Percentiles rank a stretch among this genome's conserved stretches.
Evolutionary conservation across 345 rosid species (phyloP).

Genomic region (Citrus inodora): DNA sequence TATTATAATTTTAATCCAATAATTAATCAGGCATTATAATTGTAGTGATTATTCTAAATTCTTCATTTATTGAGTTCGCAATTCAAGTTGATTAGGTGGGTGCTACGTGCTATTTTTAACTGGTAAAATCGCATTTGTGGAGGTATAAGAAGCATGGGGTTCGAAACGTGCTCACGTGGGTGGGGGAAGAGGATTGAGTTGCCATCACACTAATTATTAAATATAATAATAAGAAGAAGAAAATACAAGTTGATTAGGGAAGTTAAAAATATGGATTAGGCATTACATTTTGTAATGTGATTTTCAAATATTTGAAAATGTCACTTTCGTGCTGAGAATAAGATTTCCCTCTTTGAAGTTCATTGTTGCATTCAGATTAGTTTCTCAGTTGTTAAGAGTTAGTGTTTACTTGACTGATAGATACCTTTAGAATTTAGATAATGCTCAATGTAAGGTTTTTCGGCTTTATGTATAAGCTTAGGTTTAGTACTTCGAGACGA

Average conservation of each 20-base stretch:
- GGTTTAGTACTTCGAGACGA: not conserved
- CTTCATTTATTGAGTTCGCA: not conserved
- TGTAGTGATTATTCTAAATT: not conserved
- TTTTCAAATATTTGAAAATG: not conserved
- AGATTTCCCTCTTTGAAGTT: not conserved
- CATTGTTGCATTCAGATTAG: not conserved
- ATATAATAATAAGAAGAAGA: no score
- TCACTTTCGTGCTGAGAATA: not conserved
- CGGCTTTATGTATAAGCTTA: not conserved
- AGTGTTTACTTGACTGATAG: not conserved
- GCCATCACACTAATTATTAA: no score
- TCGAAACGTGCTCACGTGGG: no score
- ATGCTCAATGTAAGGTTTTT: not conserved
- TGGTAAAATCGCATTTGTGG: no score
- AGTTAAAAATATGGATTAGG: not conserved
- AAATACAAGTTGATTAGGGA: not conserved
- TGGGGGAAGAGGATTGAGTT: no score
- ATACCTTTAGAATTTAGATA: not conserved
- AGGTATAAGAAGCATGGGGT: no score
- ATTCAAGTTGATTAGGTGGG: not conserved
- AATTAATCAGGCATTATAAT: no score
- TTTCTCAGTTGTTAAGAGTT: not conserved
- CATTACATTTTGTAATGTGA: not conserved
- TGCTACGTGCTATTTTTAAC: no score
- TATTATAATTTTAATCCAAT: no score